Percentiles rank a stretch among this genome's conserved stretches.
These are phyloP conservation scores for Amaranthus hypochondriacus DNA, from an alignment of 148 eudicot genomes.

Conservation along the genomic window DNA sequence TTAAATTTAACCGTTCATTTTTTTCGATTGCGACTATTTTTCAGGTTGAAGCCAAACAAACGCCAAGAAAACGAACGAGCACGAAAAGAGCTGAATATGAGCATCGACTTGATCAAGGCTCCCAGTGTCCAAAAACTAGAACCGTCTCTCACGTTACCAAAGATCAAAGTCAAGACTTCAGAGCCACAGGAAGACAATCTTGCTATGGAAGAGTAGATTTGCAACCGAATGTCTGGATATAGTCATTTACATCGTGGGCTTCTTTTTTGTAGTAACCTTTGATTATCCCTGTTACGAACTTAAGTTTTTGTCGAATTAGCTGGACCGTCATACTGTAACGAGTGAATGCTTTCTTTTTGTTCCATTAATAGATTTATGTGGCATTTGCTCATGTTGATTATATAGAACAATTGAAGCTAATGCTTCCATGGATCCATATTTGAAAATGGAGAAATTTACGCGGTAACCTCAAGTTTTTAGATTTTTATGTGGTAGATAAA, in stretches of 20 bases:
- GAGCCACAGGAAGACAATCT: slow-evolving; percentile 37
- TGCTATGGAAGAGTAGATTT: slow-evolving; percentile 70
- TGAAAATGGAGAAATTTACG: no score
- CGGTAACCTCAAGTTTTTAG: no score
- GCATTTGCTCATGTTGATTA: no score
- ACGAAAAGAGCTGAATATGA: slow-evolving; percentile 41
- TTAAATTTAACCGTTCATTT: not conserved
- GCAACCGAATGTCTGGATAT: not conserved
- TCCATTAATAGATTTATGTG: no score
- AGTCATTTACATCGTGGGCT: not conserved
- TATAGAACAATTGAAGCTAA: no score
- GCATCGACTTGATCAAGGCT: slow-evolving; percentile 50
- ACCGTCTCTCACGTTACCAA: slow-evolving; percentile 47
- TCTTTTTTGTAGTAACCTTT: not conserved
- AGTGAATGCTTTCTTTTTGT: no score
- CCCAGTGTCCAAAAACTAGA: slow-evolving; percentile 39
- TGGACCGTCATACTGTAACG: no score
- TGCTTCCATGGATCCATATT: no score
- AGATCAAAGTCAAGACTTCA: slow-evolving; percentile 48
- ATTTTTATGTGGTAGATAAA: no score
- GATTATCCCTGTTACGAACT: not conserved
- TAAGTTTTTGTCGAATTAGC: not conserved
- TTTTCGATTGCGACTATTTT: not conserved
- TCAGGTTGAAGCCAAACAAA: slow-evolving; percentile 58
- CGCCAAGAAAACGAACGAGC: slow-evolving; percentile 24